phyloP scores from a whole-genome alignment of 2,329 filamentous ascomycete genomes.

The Fusarium haematococcum region DNA sequence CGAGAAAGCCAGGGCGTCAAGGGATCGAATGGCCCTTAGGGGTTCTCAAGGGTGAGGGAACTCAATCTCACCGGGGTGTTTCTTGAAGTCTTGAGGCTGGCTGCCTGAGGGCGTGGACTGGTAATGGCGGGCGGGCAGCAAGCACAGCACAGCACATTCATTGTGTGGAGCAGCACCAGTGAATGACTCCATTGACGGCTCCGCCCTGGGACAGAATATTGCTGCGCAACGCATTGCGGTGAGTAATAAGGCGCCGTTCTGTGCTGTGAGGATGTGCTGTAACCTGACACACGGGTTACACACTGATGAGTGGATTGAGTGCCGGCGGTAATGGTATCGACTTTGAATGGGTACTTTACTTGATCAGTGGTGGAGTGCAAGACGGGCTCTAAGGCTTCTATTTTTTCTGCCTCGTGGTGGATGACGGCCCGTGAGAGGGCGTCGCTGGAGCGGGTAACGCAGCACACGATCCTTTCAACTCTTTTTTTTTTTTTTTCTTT shows the following conservation, averaged over 20 bases:
- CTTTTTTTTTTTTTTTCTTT: not conserved
- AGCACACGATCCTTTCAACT: conserved; percentile 1
- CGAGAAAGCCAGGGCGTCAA: conserved; percentile 1
- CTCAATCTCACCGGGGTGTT: conserved; percentile 9
- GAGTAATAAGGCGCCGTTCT: conserved; percentile 18
- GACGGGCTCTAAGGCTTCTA: conserved; percentile 5
- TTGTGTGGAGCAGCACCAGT: conserved; percentile 17
- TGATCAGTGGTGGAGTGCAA: conserved; percentile 20
- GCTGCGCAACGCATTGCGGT: conserved; percentile 27
- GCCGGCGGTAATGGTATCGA: conserved; percentile 24
- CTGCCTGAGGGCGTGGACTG: conserved; percentile 27
- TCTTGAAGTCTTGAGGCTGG: not conserved
- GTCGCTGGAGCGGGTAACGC: not conserved
- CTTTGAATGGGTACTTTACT: not conserved
- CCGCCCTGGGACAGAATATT: conserved; percentile 10
- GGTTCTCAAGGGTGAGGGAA: conserved; percentile 4
- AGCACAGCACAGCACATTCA: not conserved
- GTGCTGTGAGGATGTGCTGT: conserved; percentile 31
- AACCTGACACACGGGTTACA: conserved; percentile 29
- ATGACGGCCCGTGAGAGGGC: conserved; percentile 4
- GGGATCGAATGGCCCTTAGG: conserved; percentile 10
- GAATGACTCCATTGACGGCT: conserved; percentile 21
- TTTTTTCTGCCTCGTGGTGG: conserved; percentile 16
- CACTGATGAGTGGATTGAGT: conserved; percentile 19
- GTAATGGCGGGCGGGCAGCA: conserved; percentile 20